Base-by-base conservation (phyloP, 2,329 filamentous ascomycete genomes). In the Calonectria henricotiae region DNA sequence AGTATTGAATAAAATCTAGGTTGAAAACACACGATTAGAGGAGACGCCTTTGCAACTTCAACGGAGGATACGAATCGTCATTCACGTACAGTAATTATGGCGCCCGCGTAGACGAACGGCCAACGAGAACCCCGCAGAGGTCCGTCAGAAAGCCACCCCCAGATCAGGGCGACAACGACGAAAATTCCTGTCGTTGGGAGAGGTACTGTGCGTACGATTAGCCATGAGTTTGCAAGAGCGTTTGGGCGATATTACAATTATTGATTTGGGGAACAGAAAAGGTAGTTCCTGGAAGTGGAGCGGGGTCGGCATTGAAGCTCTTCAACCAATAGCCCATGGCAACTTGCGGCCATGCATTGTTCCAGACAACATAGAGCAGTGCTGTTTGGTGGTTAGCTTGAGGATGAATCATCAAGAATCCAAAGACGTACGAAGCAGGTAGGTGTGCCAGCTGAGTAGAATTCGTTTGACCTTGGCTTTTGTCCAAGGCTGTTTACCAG, bases 101-200 rank as follows among this genome's bases (percentile, higher is more conserved):
- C 71, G 37, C 74, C 74, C 0, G 47, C 51, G 41, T 76, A 71
- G 17, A 76, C 74, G 30, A 76, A 76, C 1, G 71, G 72, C 72
- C 72, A 73, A 3, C 72, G 68, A 23, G 43, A 20, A n/a, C 74
- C 74, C 17, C 62, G 49, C 9, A 72, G 1, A 2, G 67, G 71
- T 1, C 74, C 73, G 46, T 76, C 74, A 0, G 74, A 76, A 7
- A 74, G 67, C 73, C 73, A 76, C 0, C 25, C 74, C 74, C 74
- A 76, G 5, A 47, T 47, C 65, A 54, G 20, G 51, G 70, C 66
- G 55, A 76, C 66, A 1, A 70, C 65, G 4, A 76, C 68, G 8
- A 75, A 73, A n/a, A 73, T 74, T 12, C 49, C 74, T 2, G 68
- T 74, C 0, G 74, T 70, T 0, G 74, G 74, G 1, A 76, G 63